Evolutionary conservation across 371 early-diverging fungal species (phyloP), one percentile per base, ranked within the genome.

Genomic region (Cokeromyces recurvatus): DNA sequence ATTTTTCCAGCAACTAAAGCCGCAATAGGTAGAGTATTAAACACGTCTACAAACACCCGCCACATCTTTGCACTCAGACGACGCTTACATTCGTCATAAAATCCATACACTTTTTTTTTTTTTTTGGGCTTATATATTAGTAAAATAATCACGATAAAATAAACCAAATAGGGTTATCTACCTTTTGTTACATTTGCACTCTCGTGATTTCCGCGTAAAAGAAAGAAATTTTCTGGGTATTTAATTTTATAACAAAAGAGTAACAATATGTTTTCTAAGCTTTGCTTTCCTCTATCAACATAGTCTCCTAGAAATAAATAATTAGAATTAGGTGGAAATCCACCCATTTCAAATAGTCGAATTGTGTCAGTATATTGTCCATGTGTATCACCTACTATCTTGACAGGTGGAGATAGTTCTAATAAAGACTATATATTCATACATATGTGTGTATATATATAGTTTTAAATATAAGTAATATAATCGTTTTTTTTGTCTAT

Each of bases 21-120:
- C 1, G 95, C 94, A 38, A 98, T 89, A 1, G 99, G 99, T 38
- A 99, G 67, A 39, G 94, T 94, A 71, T 98, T 98, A 79, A 99
- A 99, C 19, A 91, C 90, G 66, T 97, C 97, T 1, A 95, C 94
- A 74, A 99, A 99, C 10, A 86, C 82, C 64, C 92, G 93, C 99
- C 99, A 99, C 47, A 97, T 82, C 56, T 93, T 94, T 42, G 91
- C 74, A 60, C 82, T 94, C 43, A 86, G 87, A 51, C 99, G 77
- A 51, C 98, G 90, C 68, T 98, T 99, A 81, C 96, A 95, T 74
- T 99, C 99, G 67, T 99, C 99, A 68, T 95, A 99, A 71, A 99
- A 99, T 6, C 99, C 99, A 68, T 99, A 99, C n/a, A 99, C 74
- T 64, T 34, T 38, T 17, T 31, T 23, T 35, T n/a, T 44, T 10